A percentile compares a stretch with the other conserved stretches of the same genome.
Evolutionary conservation across 2,329 filamentous ascomycete species (phyloP).

Genomic region (Penicillium sp.): DNA sequence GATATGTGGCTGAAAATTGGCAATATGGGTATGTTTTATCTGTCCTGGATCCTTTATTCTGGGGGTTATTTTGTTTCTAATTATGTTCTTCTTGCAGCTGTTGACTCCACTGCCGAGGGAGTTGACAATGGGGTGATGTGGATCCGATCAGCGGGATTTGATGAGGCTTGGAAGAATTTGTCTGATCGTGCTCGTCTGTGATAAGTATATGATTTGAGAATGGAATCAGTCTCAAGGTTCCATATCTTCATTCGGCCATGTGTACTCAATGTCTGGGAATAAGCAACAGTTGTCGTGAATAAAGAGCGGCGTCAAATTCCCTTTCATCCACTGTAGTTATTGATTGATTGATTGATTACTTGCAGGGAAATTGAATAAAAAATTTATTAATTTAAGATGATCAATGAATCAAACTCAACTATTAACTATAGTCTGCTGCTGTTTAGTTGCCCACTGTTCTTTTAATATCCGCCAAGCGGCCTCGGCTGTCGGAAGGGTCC

Average conservation of each 20-base stretch:
- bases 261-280: neutral
- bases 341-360: neutral
- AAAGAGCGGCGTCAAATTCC: no score
- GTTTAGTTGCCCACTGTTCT: no score
- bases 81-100: conserved; percentile 29
- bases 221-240: no score
- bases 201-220: no score
- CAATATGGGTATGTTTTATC: conserved; percentile 47
- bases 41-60: neutral
- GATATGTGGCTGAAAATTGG: conserved; percentile 51
- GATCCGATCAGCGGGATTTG: conserved; percentile 47
- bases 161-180: conserved; percentile 44
- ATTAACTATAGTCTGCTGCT: no score
- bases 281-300: no score
- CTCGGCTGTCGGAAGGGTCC: neutral
- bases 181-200: conserved; percentile 25
- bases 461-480: neutral
- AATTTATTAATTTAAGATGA: no score
- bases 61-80: conserved; percentile 1
- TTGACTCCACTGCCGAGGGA: conserved; percentile 40
- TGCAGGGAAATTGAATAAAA: no score
- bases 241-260: no score
- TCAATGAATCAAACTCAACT: no score
- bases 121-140: conserved; percentile 32
- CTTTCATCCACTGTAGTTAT: no score